Conservation (phyloP, 2,329 filamentous ascomycete genomes). For the Taxawa tesnikishii region DNA sequence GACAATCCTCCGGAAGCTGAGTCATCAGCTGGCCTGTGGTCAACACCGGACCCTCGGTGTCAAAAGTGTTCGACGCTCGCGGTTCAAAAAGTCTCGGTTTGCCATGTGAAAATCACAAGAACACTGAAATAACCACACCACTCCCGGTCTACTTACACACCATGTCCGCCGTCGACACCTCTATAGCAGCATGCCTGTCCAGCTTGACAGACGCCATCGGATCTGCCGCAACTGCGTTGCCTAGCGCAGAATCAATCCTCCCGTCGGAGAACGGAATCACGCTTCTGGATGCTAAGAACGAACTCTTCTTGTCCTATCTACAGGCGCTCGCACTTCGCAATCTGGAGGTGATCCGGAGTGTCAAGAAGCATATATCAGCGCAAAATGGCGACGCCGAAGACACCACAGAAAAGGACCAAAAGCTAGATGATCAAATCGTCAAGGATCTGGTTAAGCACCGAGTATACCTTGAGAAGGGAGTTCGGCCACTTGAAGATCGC, state of each 20-base stretch:
- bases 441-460: constrained; percentile 82
- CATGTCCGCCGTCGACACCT: constrained; percentile 3
- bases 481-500: constrained; percentile 77
- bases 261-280: constrained; percentile 83
- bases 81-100: not conserved
- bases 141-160: not conserved
- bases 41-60: too few species aligned
- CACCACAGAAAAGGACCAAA: constrained; percentile 23
- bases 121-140: not conserved
- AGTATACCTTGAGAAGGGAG: constrained; percentile 87
- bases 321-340: constrained; percentile 79
- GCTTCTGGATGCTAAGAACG: constrained; percentile 89
- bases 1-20: too few species aligned
- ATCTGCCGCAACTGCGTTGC: constrained; percentile 38
- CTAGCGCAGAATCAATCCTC: constrained; percentile 49
- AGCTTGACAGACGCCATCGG: constrained; percentile 49
- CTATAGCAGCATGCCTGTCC: constrained; percentile 21
- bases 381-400: constrained; percentile 15
- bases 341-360: constrained; percentile 22
- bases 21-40: too few species aligned
- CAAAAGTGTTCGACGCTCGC: too few species aligned
- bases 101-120: not conserved
- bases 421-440: constrained; percentile 55
- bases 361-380: constrained; percentile 34
- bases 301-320: constrained; percentile 89